Base-by-base conservation (phyloP, 345 rosid species). In the Populus alba region DNA sequence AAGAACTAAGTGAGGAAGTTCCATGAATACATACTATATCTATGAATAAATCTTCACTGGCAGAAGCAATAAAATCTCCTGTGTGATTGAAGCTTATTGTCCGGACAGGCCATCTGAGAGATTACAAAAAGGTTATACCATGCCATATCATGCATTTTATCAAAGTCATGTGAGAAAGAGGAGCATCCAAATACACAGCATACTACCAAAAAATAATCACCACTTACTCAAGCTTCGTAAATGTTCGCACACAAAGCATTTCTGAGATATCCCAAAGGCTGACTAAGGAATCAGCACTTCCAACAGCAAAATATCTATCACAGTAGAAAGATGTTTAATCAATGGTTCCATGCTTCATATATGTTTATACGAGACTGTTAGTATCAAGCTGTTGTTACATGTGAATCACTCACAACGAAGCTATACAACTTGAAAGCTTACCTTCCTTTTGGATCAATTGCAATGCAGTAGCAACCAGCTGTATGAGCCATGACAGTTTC, bases 221-320 rank as follows among this genome's bases (percentile, higher is more conserved):
- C 17, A 83, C 98, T 90, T 82, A 94, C 98, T 94, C 97, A 43
- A 92, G 98, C 80, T 92, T 94, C 15, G 92, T 89, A 79, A 94
- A 94, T 27, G 97, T 94, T 70, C 92, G 85, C 75, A 94, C 91
- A 68, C 98, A 96, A 66, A 94, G 95, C 98, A 91, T 94, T 84
- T 92, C 92, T 75, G 94, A 88, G 78, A 96, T 92, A 87, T 92
- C 94, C 97, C 99, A 96, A 72, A 96, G 98, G 88, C 98, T 94
- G 82, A 96, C 99, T 63, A 96, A 87, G 68, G 99, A 94, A 89
- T 94, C 99, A 13, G 99, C 98, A 89, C 99, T 96, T 79, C 99
- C 99, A 37, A 96, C 97, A 70, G 98, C 98, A 88, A 96, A 96
- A 84, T 94, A 92, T 80, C 98, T 94, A 90, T 63, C 20, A 63